These are phyloP conservation scores for Boletus subcaerulescens DNA, from an alignment of 768 basidiomycete genomes.

Conservation along the genomic window DNA sequence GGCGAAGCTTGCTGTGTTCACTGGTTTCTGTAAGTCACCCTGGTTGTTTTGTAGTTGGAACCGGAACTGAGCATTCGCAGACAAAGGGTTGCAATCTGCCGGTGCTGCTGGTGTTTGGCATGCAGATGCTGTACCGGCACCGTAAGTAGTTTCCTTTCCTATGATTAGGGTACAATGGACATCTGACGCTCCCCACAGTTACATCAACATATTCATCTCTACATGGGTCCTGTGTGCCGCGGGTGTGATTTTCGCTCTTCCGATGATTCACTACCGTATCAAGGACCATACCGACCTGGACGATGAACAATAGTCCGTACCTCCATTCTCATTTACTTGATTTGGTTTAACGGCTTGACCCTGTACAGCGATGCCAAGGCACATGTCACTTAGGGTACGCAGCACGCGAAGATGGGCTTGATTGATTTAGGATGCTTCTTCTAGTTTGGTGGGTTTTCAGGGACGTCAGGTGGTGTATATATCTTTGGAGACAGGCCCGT, in stretches of 20 bases:
- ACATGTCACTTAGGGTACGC: background rate
- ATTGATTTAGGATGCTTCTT: background rate
- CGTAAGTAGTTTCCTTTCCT: constrained; percentile 43
- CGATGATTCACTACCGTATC: constrained; percentile 72
- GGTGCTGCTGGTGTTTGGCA: constrained; percentile 74
- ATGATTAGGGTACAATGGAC: background rate
- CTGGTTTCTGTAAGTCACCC: constrained; percentile 69
- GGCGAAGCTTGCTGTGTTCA: constrained; percentile 73
- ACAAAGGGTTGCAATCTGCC: constrained; percentile 75
- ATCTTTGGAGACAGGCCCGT: background rate
- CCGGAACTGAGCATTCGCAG: constrained; percentile 29
- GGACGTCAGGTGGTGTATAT: background rate
- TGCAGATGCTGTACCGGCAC: constrained; percentile 56
- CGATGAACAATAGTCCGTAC: constrained; percentile 48
- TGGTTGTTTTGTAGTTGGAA: background rate
- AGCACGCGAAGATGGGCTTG: background rate
- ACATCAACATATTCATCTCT: constrained; percentile 69
- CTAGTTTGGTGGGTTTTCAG: background rate
- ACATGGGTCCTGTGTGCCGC: constrained; percentile 71
- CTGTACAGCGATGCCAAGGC: constrained; percentile 13
- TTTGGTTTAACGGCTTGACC: background rate
- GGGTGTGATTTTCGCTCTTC: constrained; percentile 63
- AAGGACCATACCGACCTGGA: constrained; percentile 54
- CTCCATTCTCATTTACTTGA: background rate
- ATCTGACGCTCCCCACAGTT: constrained; percentile 31